Evolutionary conservation across 805 yeast genomes (phyloP).

Genomic region (Pichia sporocuriosa): DNA sequence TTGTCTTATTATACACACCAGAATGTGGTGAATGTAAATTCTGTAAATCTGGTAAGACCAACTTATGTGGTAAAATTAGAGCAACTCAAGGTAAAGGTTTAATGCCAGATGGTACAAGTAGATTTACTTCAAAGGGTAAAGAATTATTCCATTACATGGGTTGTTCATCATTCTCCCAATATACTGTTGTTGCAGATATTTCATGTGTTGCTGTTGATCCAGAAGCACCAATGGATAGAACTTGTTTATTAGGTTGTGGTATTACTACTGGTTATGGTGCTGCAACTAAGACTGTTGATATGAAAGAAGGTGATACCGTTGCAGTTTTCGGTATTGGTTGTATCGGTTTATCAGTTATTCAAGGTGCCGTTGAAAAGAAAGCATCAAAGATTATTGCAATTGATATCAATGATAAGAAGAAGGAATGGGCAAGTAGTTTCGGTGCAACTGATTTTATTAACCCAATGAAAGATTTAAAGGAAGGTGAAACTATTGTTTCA

Average conservation of each 20-base stretch:
- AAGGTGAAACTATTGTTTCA: constrained; percentile 71
- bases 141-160: constrained; percentile 93
- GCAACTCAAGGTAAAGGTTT: constrained; percentile 98
- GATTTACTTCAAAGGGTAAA: constrained; percentile 85
- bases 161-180: constrained; percentile 92
- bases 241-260: constrained; percentile 96
- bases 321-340: constrained; percentile 98
- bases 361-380: constrained; percentile 81
- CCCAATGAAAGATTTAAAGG: constrained; percentile 61
- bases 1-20: constrained; percentile 90
- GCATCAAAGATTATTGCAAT: constrained; percentile 80
- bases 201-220: constrained; percentile 90
- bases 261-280: constrained; percentile 98
- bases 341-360: constrained; percentile 92
- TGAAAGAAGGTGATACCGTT: constrained; percentile 84
- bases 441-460: constrained; percentile 96
- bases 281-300: constrained; percentile 88
- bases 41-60: constrained; percentile 93
- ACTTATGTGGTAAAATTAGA: constrained; percentile 91
- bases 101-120: constrained; percentile 96
- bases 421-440: constrained; percentile 78
- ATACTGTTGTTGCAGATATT: constrained; percentile 96
- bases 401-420: constrained; percentile 80
- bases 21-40: constrained; percentile 94
- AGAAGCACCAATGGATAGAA: constrained; percentile 75